Percentiles rank a stretch among this genome's conserved stretches.
Evolutionary conservation across 2,329 filamentous ascomycete species (phyloP).

Genomic region (Fusarium duplospermum): DNA sequence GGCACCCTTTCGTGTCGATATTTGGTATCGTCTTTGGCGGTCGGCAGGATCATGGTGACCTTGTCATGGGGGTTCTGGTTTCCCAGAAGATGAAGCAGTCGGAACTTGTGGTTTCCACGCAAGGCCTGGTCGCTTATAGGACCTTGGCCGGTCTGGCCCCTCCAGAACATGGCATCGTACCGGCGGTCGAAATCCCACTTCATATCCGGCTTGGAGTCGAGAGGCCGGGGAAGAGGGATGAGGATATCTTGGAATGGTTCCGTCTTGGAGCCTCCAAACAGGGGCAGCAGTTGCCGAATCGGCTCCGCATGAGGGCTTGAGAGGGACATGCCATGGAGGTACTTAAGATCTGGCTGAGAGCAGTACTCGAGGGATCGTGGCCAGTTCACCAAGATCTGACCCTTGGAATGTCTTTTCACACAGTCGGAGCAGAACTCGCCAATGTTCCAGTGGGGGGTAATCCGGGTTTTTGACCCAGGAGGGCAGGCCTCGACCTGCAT

Average conservation of each 20-base stretch:
- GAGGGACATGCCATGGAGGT: conserved; percentile 79
- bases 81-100: conserved; percentile 76
- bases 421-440: conserved; percentile 74
- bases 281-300: conserved; percentile 73
- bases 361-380: conserved; percentile 74
- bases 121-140: conserved; percentile 63
- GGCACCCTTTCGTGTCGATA: conserved; percentile 68
- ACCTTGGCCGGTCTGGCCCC: conserved; percentile 73
- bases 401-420: conserved; percentile 71
- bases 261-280: conserved; percentile 82
- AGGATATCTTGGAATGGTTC: conserved; percentile 81
- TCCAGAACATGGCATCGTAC: conserved; percentile 77
- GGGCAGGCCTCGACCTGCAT: conserved; percentile 68
- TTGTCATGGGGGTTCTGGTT: conserved; percentile 63
- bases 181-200: conserved; percentile 68
- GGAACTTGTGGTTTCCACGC: conserved; percentile 76
- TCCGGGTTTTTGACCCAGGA: conserved; percentile 69
- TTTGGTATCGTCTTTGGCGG: conserved; percentile 47
- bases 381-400: conserved; percentile 76
- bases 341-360: conserved; percentile 79
- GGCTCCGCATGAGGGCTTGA: conserved; percentile 71
- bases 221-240: conserved; percentile 68
- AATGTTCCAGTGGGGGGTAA: conserved; percentile 71
- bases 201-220: conserved; percentile 56
- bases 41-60: conserved; percentile 68